Evolutionary conservation across 2,329 filamentous ascomycete genomes (phyloP), one percentile per base, ranked within the genome.

Genomic region (Aplosporella prunicola): DNA sequence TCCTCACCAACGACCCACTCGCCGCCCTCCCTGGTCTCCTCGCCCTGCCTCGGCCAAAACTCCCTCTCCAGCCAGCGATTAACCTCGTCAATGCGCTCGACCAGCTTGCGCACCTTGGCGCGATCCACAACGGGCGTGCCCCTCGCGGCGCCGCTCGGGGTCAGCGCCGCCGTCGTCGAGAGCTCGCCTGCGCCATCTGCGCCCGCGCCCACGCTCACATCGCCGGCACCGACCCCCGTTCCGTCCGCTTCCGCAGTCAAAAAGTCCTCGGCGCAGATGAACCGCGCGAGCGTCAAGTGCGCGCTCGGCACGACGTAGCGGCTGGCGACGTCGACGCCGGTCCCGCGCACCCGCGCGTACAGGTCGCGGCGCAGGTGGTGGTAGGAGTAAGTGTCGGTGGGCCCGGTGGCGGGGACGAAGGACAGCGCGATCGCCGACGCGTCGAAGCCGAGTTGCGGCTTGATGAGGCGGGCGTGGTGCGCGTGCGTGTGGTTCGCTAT

Each of bases 1-100:
- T 89, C 86, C 49, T 93, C 76, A 0, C 89, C 88, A n/a, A 95
- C 78, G 16, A 82, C 64, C 87, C 89, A 95, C 52, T 91, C 82
- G 0, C 81, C 80, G 9, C 67, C 66, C 1, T 55, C 55, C 18
- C 58, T 60, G 39, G 69, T 62, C 33, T 58, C 58, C 24, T 53
- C 51, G n/a, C n/a, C n/a, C n/a, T n/a, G n/a, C 25, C 58, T 63
- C 14, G 76, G 73, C 84, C 86, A 93, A 34, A 80, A 80, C 50
- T 82, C 72, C 9, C 60, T 60, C 53, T 78, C 68, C 17, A 95
- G 64, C 80, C 80, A 88, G 8, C 52, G 56, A 58, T 96, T 96
- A 47, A 93, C 72, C 43, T 74, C 67, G 28, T 91, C 84, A 33
- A 95, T 79, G 35, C 70, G 70, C 10, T 69, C 60, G 10, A 93